phyloP scores from a whole-genome alignment of 768 basidiomycete species.

The Tricholoma hemisulphureum region DNA sequence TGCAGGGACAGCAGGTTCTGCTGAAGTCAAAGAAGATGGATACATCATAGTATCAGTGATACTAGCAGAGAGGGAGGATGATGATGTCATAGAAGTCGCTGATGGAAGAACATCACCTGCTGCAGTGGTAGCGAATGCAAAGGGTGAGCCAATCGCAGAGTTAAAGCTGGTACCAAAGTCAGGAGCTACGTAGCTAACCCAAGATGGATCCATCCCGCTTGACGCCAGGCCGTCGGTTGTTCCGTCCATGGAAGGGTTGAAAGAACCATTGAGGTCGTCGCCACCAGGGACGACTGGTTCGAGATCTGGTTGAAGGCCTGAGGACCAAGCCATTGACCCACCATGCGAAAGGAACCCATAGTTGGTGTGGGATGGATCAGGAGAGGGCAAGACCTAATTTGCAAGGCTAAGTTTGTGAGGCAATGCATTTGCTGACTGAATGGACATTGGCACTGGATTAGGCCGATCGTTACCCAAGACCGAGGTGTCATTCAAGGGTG shows the following conservation, averaged over 20 bases:
- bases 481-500: too few species aligned
- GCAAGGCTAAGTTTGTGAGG: neutral
- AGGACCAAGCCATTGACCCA: neutral
- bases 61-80: neutral
- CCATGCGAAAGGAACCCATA: neutral
- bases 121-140: too few species aligned
- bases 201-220: neutral
- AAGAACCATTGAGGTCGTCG: neutral
- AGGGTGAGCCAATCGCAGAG: too few species aligned
- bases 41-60: neutral
- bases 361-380: neutral
- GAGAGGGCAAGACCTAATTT: neutral
- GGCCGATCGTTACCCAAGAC: neutral
- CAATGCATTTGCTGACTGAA: neutral
- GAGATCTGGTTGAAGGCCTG: neutral
- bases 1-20: neutral
- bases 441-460: neutral
- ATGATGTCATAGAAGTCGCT: neutral
- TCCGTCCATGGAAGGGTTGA: neutral
- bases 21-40: neutral
- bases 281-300: neutral
- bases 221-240: neutral
- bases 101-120: too few species aligned
- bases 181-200: neutral
- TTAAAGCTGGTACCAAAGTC: neutral